Conservation (phyloP, 371 early-diverging fungal genomes). For the Neoconidiobolus thromboides region DNA sequence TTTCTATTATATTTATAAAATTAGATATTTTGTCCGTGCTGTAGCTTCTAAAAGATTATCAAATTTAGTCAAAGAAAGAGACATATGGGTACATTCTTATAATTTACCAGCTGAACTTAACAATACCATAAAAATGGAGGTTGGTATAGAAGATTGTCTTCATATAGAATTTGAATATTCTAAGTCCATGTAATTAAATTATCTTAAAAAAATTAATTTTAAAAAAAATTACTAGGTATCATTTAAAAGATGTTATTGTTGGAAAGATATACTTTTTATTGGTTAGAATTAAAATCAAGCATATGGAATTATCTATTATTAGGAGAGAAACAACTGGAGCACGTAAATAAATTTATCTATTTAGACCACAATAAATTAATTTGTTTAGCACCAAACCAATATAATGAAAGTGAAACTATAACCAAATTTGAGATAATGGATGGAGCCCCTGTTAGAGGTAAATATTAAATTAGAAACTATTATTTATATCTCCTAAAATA, state of each 20-base stretch:
- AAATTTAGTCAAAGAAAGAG: conserved; percentile 49
- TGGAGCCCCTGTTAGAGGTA: conserved; percentile 85
- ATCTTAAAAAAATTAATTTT: conserved; percentile 48
- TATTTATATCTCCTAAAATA: neutral
- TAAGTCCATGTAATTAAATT: conserved; percentile 16
- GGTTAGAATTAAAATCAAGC: conserved; percentile 97
- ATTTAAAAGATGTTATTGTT: conserved; percentile 93
- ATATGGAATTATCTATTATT: conserved; percentile 96
- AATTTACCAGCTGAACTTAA: conserved; percentile 61
- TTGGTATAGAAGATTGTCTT: conserved; percentile 81
- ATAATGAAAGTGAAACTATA: conserved; percentile 93
- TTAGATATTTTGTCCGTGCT: conserved; percentile 56
- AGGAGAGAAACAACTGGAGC: conserved; percentile 93
- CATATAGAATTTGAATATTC: conserved; percentile 88
- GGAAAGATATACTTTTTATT: conserved; percentile 96
- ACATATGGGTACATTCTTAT: conserved; percentile 79
- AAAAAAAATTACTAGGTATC: conserved; percentile 37
- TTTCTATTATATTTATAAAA: conserved; percentile 10
- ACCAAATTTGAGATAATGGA: conserved; percentile 99
- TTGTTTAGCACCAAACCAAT: conserved; percentile 65
- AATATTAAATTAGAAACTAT: too few relatives aligned
- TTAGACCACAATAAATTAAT: neutral
- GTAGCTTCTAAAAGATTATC: conserved; percentile 48
- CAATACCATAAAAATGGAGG: conserved; percentile 83
- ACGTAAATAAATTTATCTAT: conserved; percentile 3